Evolutionary conservation across 345 rosid species (phyloP).

Genomic region (Eucalyptus albens): DNA sequence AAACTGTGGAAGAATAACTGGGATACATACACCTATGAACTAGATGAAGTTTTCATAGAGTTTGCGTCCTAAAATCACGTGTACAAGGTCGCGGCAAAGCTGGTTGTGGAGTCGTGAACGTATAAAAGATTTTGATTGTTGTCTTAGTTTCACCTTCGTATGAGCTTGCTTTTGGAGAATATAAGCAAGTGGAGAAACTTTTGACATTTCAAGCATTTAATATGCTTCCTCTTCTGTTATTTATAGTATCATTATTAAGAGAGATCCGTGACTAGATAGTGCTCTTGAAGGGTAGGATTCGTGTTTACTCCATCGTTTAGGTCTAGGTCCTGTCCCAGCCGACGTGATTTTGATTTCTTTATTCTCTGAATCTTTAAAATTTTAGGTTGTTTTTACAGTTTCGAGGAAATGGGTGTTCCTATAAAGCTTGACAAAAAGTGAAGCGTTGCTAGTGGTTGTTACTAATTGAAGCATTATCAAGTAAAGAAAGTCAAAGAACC

Average conservation of each 20-base stretch:
- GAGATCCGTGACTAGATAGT: not conserved
- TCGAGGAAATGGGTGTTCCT: too few relatives aligned
- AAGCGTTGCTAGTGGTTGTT: too few relatives aligned
- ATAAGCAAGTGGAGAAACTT: not conserved
- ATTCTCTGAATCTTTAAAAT: too few relatives aligned
- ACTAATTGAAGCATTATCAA: too few relatives aligned
- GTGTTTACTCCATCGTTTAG: not conserved
- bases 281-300: not conserved
- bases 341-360: too few relatives aligned
- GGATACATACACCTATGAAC: slow-evolving; percentile 94
- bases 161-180: not conserved
- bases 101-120: slow-evolving; percentile 73
- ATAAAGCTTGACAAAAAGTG: too few relatives aligned
- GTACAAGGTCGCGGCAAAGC: slow-evolving; percentile 88
- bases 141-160: not conserved
- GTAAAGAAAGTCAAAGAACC: too few relatives aligned
- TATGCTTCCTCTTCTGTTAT: not conserved
- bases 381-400: too few relatives aligned
- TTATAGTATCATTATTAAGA: not conserved
- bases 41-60: slow-evolving; percentile 92
- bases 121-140: not conserved
- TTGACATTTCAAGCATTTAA: not conserved
- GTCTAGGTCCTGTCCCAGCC: too few relatives aligned
- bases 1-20: slow-evolving; percentile 88
- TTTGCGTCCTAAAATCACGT: slow-evolving; percentile 92